Base-by-base conservation (phyloP, 2,329 filamentous ascomycete species). In the Ophiocordyceps camponoti-floridani region DNA sequence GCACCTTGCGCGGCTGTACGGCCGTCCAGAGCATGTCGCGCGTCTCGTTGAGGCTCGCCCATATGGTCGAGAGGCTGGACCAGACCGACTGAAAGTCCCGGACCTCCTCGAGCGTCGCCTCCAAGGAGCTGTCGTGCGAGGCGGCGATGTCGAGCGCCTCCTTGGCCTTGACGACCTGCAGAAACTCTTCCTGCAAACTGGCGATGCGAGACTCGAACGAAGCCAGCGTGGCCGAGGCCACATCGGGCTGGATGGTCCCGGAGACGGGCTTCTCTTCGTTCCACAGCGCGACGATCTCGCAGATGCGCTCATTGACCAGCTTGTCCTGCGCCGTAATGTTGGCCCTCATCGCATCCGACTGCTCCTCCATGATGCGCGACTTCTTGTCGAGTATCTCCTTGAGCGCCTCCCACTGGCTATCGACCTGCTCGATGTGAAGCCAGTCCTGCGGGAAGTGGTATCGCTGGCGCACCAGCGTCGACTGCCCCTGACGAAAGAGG, bases 21-120 rank as follows among this genome's bases (percentile, higher is more conserved):
- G 85, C 94, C 46, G 82, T 93, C 93, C 93, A 99, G 1, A 94
- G 73, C 44, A 79, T 83, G 54, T 98, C 93, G 28, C 86, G 79
- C 14, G 95, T 82, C 55, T 96, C 89, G 55, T 95, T 91, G 47
- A 99, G 69, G 57, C 84, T 94, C 59, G 85, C 84, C 91, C 91
- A 99, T 49, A 98, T 94, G 6, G 88, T 94, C 23, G 86, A 89
- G 43, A 99, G 68, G 43, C 84, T 89, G 30, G 89, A 84, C 91
- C 91, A 99, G 10, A 99, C 91, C 18, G 89, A 95, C 64, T 94
- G 94, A 67, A 98, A 98, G 62, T 99, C 91, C 49, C 94, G 86
- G 2, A 99, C 87, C 64, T 99, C 91, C 59, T 96, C 89, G 14
- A 96, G 70, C 9, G 95, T 83, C 26, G 82, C 75, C n/a, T 76